A percentile compares a stretch with the other conserved stretches of the same genome.
These are phyloP conservation scores for Phytopythium boreale DNA, from an alignment of 352 stramenopile genomes.

Conservation along the genomic window DNA sequence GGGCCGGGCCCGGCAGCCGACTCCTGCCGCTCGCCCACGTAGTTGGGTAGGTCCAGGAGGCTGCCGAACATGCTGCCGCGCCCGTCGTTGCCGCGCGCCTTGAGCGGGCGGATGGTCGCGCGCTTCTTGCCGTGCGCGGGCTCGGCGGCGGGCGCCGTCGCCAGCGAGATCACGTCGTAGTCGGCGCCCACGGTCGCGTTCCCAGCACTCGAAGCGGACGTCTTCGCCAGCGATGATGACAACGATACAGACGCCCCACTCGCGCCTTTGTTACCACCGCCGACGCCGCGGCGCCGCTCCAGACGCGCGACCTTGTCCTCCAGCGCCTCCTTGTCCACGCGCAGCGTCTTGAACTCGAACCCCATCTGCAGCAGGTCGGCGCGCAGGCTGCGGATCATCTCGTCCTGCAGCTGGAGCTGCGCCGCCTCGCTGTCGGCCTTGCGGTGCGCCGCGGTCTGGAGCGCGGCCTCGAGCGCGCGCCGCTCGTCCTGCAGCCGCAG, in stretches of 20 bases:
- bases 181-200: constrained; percentile 4
- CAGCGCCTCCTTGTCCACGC: constrained; percentile 35
- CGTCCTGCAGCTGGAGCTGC: constrained; percentile 40
- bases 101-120: constrained; percentile 31
- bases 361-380: constrained; percentile 63
- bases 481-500: constrained; percentile 46
- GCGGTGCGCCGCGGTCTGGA: constrained; percentile 19
- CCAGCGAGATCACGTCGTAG: constrained; percentile 50
- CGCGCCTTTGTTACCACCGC: neutral
- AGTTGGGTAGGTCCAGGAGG: constrained; percentile 60
- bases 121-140: constrained; percentile 32
- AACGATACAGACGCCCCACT: constrained; percentile 1
- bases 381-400: constrained; percentile 49
- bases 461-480: constrained; percentile 28
- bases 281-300: constrained; percentile 14
- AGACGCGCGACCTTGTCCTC: constrained; percentile 32
- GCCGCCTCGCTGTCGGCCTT: constrained; percentile 24
- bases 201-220: neutral
- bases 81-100: constrained; percentile 14
- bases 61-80: constrained; percentile 44
- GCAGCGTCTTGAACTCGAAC: constrained; percentile 59
- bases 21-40: constrained; percentile 25
- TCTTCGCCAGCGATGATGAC: constrained; percentile 7
- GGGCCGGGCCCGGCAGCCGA: neutral
- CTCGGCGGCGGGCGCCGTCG: constrained; percentile 22